Conservation (phyloP, 805 yeast species). For the Kazachstania bromeliacearum region DNA sequence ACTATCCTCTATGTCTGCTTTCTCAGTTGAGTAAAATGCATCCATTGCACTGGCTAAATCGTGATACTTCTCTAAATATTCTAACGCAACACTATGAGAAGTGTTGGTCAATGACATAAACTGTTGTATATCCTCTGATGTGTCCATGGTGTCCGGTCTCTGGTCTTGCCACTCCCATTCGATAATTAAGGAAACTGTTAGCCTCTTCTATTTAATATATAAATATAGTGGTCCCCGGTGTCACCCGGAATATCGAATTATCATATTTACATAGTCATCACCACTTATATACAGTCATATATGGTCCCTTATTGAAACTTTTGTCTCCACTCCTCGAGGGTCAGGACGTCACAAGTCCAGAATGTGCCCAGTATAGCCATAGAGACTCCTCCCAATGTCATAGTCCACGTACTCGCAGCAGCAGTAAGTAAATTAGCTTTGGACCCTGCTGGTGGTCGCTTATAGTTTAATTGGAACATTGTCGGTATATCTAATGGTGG, state of each 20-base stretch:
- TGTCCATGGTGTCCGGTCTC: neutral
- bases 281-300: too few relatives aligned
- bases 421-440: constrained; percentile 32
- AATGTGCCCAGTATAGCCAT: constrained; percentile 68
- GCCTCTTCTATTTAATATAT: too few relatives aligned
- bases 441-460: constrained; percentile 27
- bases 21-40: constrained; percentile 18
- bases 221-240: too few relatives aligned
- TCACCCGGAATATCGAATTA: too few relatives aligned
- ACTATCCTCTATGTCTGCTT: constrained; percentile 3
- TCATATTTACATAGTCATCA: too few relatives aligned
- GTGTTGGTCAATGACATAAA: constrained; percentile 34
- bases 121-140: constrained; percentile 14
- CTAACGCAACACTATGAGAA: constrained; percentile 31
- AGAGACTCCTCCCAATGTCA: constrained; percentile 61
- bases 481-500: constrained; percentile 45
- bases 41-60: constrained; percentile 23
- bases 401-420: constrained; percentile 65
- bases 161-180: neutral
- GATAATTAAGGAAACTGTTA: too few relatives aligned
- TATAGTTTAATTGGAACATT: constrained; percentile 78
- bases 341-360: constrained; percentile 71
- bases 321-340: constrained; percentile 48
- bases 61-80: constrained; percentile 27
- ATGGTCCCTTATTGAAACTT: neutral